Evolutionary conservation across 192 early-diverging fungal species (phyloP).

Genomic region (Geranomyces michiganensis): DNA sequence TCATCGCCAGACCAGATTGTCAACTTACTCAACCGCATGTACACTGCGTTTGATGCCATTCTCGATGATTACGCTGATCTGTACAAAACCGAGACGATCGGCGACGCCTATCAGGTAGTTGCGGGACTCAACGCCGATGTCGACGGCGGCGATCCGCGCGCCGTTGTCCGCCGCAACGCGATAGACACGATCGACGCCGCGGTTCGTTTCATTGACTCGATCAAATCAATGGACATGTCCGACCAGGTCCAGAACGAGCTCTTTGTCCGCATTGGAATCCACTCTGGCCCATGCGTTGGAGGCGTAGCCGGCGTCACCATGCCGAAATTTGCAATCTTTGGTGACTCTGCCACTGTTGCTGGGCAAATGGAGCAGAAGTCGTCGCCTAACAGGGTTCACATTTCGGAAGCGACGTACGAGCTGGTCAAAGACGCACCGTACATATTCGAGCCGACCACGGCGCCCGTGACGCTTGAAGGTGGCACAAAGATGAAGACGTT

Average conservation of each 20-base stretch:
- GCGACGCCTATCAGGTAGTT: conserved; percentile 52
- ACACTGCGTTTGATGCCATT: conserved; percentile 47
- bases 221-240: conserved; percentile 49
- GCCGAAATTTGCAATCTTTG: conserved; percentile 53
- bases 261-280: conserved; percentile 51
- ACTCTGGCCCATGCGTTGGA: conserved; percentile 49
- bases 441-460: conserved; percentile 6
- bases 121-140: conserved; percentile 44
- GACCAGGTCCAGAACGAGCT: conserved; percentile 45
- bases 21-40: conserved; percentile 49
- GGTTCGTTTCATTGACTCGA: conserved; percentile 41
- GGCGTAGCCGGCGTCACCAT: conserved; percentile 49
- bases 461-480: conserved; percentile 22
- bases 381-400: conserved; percentile 45
- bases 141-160: not conserved
- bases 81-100: conserved; percentile 55
- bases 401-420: conserved; percentile 41
- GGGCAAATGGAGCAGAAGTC: conserved; percentile 50
- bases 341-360: conserved; percentile 49
- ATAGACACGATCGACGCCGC: conserved; percentile 47
- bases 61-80: conserved; percentile 48
- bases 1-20: conserved; percentile 44
- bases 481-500: conserved; percentile 36
- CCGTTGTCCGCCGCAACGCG: conserved; percentile 28
- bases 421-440: conserved; percentile 33